A percentile compares a stretch with the other conserved stretches of the same genome.
Evolutionary conservation across 768 basidiomycete species (phyloP).

Genomic region (Terana coerulea): DNA sequence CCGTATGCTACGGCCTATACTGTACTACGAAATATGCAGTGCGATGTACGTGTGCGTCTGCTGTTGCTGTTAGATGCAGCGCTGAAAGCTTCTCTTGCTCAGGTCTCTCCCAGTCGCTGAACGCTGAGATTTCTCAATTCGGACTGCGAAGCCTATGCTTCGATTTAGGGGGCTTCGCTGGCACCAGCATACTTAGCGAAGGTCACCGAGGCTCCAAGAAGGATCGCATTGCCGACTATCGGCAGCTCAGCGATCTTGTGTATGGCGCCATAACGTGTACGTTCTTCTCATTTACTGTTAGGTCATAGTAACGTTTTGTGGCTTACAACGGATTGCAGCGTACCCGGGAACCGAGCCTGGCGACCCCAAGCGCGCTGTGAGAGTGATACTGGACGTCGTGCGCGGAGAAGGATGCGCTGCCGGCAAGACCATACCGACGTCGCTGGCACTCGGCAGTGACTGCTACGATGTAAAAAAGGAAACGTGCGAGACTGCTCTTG

Average conservation of each 20-base stretch:
- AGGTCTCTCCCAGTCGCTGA: slow-evolving; percentile 26
- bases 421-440: slow-evolving; percentile 4
- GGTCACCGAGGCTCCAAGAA: slow-evolving; percentile 5
- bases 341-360: slow-evolving; percentile 20
- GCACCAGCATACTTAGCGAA: slow-evolving; percentile 8
- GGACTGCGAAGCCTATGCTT: slow-evolving; percentile 13
- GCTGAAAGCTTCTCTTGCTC: too few relatives aligned
- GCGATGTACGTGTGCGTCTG: slow-evolving; percentile 13
- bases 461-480: background rate
- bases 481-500: background rate
- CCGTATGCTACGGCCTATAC: slow-evolving; percentile 29
- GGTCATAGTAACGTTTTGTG: too few relatives aligned
- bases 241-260: slow-evolving; percentile 17
- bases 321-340: too few relatives aligned
- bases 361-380: slow-evolving; percentile 21
- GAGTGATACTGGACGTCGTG: slow-evolving; percentile 24
- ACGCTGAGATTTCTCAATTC: slow-evolving; percentile 18
- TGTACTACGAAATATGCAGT: slow-evolving; percentile 37
- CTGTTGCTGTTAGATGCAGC: background rate
- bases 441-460: slow-evolving; percentile 19
- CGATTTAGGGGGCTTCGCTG: slow-evolving; percentile 13
- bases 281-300: too few relatives aligned
- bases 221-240: slow-evolving; percentile 16
- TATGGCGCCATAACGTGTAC: background rate
- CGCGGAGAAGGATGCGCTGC: slow-evolving; percentile 21